Evolutionary conservation across 805 yeast genomes (phyloP), one percentile per base, ranked within the genome.

Genomic region (Sporopachydermia quercuum): DNA sequence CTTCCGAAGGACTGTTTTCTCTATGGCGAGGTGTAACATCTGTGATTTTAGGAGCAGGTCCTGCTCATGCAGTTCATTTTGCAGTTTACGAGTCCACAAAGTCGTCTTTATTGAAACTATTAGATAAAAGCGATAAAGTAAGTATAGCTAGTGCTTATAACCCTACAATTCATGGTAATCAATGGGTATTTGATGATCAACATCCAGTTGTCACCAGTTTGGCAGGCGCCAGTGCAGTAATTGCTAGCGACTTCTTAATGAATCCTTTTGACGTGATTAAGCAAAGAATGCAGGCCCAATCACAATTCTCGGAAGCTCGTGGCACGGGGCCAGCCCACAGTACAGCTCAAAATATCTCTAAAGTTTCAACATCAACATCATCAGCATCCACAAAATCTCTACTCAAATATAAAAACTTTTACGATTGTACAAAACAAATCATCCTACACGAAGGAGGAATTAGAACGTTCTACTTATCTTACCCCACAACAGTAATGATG

Each of bases 1-100:
- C 94, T 13, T 67, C 79, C 14, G 97, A 89, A 57, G 98, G 98
- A 2, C 80, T 89, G 4, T 54, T 72, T 39, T 82, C 94, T 1
- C 68, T 91, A 18, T 89, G 96, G 94, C 70, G 94, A 53, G 98
- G 98, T 41, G 83, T 89, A 14, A 77, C 85, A 16, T 81, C 95
- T 1, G 94, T 91, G 43, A 77, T 86, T 2, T 55, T 89, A 45
- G 98, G 98, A 33, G 96, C 98, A n/a, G 98, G 98, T 4, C 98
- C 98, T 2, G 96, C 97, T 3, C 98, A 89, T 62, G 97, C 97
- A 3, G 80, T 91, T 4, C 89, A 91, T 60, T 89, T 86, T 56
- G 77, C 87, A n/a, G 93, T 91, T 3, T 91, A 86, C 58, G 98
- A 89, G 60, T 68, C 76, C 39, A 69, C 86, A 37, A 80, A 81